These are phyloP conservation scores for Hammondia hammondi DNA, from an alignment of 169 alveolate genomes.

Conservation along the genomic window DNA sequence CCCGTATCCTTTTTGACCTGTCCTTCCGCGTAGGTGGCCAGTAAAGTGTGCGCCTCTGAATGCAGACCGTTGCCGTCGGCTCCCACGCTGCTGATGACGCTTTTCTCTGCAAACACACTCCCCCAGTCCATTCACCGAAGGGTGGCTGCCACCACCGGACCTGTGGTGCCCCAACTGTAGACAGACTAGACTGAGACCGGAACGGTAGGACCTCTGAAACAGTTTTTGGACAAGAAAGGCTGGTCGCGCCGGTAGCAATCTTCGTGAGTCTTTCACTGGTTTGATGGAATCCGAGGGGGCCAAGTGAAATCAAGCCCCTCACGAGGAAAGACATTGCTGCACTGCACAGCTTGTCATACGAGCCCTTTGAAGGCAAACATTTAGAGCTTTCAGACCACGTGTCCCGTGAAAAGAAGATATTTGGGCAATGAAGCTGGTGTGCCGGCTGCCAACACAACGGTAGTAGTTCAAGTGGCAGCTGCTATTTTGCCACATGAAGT, in stretches of 20 bases:
- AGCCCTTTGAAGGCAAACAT: not conserved
- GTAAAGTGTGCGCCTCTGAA: not conserved
- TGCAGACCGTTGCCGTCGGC: not conserved
- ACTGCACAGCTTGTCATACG: not conserved
- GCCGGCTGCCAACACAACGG: too few relatives aligned
- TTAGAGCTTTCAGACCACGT: not conserved
- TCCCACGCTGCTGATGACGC: not conserved
- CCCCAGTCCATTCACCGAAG: not conserved
- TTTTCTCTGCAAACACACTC: not conserved
- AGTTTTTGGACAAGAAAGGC: not conserved
- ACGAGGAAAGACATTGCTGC: constrained; percentile 13
- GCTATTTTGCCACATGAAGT: too few relatives aligned
- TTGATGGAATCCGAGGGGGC: not conserved
- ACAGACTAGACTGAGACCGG: not conserved
- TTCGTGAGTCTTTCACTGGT: not conserved
- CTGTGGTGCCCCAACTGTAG: not conserved
- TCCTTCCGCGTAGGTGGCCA: not conserved
- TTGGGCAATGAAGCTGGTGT: too few relatives aligned
- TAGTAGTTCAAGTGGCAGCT: too few relatives aligned
- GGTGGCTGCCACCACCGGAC: not conserved
- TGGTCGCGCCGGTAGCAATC: not conserved
- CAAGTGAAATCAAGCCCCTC: not conserved
- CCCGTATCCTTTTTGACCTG: not conserved
- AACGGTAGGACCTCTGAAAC: not conserved
- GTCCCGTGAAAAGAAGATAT: too few relatives aligned